Conservation (phyloP, 768 basidiomycete genomes). For the Hygrocybe coccinea region DNA sequence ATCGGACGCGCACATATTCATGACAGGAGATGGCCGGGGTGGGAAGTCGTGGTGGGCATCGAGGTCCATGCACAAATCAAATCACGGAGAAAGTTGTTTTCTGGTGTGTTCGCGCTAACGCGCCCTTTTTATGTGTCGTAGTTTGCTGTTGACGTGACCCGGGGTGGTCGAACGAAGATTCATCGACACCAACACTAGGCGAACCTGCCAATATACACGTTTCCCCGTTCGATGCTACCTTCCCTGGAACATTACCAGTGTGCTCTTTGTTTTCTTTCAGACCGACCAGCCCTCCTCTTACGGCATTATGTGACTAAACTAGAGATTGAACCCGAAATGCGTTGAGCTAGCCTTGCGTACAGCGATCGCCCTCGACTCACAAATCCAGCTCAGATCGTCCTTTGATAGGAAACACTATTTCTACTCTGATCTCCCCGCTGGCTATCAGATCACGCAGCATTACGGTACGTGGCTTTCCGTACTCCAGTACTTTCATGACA, state of each 20-base stretch:
- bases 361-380: conserved; percentile 67
- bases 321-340: conserved; percentile 62
- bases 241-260: conserved; percentile 91
- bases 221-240: conserved; percentile 77
- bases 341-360: conserved; percentile 78
- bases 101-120: conserved; percentile 40
- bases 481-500: neutral
- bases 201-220: conserved; percentile 70
- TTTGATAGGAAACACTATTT: conserved; percentile 99
- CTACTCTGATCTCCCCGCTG: conserved; percentile 88
- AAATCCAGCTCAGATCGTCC: conserved; percentile 64
- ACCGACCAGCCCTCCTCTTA: neutral
- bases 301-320: neutral
- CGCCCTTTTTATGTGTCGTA: neutral
- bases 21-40: conserved; percentile 69
- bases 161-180: conserved; percentile 24
- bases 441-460: conserved; percentile 77
- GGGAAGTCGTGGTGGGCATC: conserved; percentile 87
- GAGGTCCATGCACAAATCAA: conserved; percentile 96
- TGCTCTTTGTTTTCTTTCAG: conserved; percentile 22
- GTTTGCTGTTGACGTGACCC: neutral
- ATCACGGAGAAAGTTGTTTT: conserved; percentile 85
- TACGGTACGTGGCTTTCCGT: neutral
- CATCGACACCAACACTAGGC: conserved; percentile 37
- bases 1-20: conserved; percentile 20